phyloP scores from a whole-genome alignment of 164 flowering plant species.

The Tinospora cordifolia region DNA sequence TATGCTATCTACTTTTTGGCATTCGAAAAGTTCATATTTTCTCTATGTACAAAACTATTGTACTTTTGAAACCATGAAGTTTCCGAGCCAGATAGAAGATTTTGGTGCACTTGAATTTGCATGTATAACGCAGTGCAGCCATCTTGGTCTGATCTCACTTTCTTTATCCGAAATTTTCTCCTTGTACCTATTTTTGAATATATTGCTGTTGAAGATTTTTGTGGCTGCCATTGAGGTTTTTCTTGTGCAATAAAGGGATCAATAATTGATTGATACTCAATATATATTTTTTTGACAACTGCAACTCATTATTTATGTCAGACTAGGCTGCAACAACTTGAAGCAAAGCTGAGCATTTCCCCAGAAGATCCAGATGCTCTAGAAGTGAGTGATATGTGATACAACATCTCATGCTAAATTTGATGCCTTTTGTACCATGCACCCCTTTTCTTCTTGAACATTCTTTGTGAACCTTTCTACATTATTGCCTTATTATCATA shows the following conservation, averaged over 20 bases:
- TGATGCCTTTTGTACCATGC: background rate
- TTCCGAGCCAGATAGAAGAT: background rate
- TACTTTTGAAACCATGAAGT: background rate
- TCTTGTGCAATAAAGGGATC: background rate
- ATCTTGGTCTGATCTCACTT: background rate
- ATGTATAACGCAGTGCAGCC: background rate
- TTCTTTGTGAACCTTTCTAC: background rate
- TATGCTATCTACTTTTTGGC: background rate
- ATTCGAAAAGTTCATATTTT: background rate
- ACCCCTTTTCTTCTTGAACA: conserved; percentile 1
- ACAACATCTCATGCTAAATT: background rate
- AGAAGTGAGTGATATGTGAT: conserved; percentile 54
- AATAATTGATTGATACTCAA: background rate
- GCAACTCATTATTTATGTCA: conserved; percentile 26
- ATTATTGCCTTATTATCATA: background rate
- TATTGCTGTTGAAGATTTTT: background rate
- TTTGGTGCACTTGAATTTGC: background rate
- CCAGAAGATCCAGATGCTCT: conserved; percentile 75
- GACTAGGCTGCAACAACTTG: conserved; percentile 67
- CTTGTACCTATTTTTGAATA: background rate
- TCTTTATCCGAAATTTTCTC: background rate
- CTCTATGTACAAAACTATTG: background rate
- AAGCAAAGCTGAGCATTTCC: conserved; percentile 46
- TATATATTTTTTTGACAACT: background rate
- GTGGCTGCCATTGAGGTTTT: background rate